Evolutionary conservation across 2,329 filamentous ascomycete genomes (phyloP).

Genomic region (Chrysosphaeria jannelii): DNA sequence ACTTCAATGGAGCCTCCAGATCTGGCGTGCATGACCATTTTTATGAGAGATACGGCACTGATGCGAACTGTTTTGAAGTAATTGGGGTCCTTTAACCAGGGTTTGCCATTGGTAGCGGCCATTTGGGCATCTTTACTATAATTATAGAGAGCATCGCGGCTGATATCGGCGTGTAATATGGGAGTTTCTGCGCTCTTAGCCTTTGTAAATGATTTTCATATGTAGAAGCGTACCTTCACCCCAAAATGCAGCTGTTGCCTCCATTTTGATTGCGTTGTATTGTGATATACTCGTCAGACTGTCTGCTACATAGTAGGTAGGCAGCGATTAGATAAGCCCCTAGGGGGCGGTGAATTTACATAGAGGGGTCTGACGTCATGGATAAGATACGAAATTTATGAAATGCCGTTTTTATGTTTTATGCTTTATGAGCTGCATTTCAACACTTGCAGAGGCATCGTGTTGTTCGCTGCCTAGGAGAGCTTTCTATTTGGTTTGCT

Average conservation of each 20-base stretch:
- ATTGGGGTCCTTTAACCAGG: slow-evolving; percentile 51
- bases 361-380: no score
- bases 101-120: slow-evolving; percentile 27
- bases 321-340: no score
- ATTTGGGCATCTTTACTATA: slow-evolving; percentile 45
- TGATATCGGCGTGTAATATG: slow-evolving; percentile 65
- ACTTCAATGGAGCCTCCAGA: slow-evolving; percentile 76
- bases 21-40: slow-evolving; percentile 99
- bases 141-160: slow-evolving; percentile 71
- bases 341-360: no score
- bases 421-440: no score
- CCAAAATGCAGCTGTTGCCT: slow-evolving; percentile 27
- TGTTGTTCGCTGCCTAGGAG: no score
- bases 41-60: slow-evolving; percentile 74
- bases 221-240: slow-evolving; percentile 12
- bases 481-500: no score
- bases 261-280: slow-evolving; percentile 11
- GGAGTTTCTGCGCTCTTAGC: slow-evolving; percentile 28
- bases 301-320: no score
- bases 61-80: slow-evolving; percentile 89
- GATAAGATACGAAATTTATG: no score
- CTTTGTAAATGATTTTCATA: no score
- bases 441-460: no score
- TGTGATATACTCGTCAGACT: no score
- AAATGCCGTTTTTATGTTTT: no score